phyloP scores from a whole-genome alignment of 768 basidiomycete species.

The Lactarius tabidus region DNA sequence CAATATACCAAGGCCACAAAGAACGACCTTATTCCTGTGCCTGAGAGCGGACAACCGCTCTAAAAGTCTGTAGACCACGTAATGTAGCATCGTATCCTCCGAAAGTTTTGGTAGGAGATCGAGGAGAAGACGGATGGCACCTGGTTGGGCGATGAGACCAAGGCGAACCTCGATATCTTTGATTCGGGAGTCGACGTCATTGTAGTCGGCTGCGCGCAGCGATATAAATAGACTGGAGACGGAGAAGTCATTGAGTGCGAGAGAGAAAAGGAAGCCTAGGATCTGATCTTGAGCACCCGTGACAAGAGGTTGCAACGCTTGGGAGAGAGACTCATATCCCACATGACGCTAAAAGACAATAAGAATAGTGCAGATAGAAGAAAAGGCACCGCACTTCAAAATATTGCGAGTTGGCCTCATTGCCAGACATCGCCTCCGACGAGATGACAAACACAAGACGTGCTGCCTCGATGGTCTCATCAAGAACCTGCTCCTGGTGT shows the following conservation, averaged over 20 bases:
- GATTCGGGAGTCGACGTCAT: slow-evolving; percentile 43
- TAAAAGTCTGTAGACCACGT: slow-evolving; percentile 54
- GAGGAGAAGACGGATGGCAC: slow-evolving; percentile 60
- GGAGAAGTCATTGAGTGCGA: slow-evolving; percentile 64
- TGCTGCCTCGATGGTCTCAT: slow-evolving; percentile 47
- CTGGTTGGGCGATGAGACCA: slow-evolving; percentile 53
- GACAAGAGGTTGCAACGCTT: slow-evolving; percentile 54
- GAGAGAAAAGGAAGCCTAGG: slow-evolving; percentile 62
- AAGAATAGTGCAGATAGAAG: neutral
- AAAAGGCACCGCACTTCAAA: slow-evolving; percentile 52
- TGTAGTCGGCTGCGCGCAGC: slow-evolving; percentile 39
- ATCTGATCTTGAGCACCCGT: slow-evolving; percentile 47
- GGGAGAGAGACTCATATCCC: slow-evolving; percentile 59
- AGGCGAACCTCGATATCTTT: slow-evolving; percentile 39
- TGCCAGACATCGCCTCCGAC: slow-evolving; percentile 58
- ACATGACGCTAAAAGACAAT: slow-evolving; percentile 43
- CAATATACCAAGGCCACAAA: slow-evolving; percentile 57
- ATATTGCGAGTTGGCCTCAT: slow-evolving; percentile 53
- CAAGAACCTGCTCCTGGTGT: slow-evolving; percentile 37
- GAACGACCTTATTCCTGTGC: slow-evolving; percentile 67
- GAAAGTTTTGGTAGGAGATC: slow-evolving; percentile 37
- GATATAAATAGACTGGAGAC: slow-evolving; percentile 51
- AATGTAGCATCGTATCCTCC: slow-evolving; percentile 43
- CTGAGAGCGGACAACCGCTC: slow-evolving; percentile 56
- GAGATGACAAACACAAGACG: slow-evolving; percentile 61